These are phyloP conservation scores for Aspergillus melleus DNA, from an alignment of 2,329 filamentous ascomycete species.

Conservation along the genomic window DNA sequence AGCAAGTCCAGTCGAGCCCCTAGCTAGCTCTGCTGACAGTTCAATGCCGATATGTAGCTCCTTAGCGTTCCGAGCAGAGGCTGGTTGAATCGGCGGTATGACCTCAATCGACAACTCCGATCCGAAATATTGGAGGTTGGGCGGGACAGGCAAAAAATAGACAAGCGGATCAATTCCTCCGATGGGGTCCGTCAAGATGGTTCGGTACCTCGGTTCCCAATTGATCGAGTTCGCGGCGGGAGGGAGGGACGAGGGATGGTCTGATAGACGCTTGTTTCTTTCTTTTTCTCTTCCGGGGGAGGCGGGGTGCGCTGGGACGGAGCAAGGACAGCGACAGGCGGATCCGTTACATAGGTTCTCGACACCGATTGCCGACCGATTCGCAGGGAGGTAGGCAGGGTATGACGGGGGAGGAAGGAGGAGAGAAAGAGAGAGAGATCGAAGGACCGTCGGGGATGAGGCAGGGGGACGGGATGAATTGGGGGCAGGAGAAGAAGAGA, in stretches of 20 bases:
- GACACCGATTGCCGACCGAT: conserved; percentile 17
- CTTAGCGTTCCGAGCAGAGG: background rate
- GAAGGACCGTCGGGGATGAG: background rate
- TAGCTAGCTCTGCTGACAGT: background rate
- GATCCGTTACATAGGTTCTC: conserved; percentile 26
- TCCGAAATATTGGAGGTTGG: conserved; percentile 2
- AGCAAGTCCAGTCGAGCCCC: background rate
- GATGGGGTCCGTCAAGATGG: background rate
- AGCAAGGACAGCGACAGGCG: conserved; percentile 24
- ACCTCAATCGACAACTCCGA: background rate
- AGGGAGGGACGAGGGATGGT: conserved; percentile 9
- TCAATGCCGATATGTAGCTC: background rate
- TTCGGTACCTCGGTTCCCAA: background rate
- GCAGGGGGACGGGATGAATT: conserved; percentile 1
- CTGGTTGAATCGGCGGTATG: background rate
- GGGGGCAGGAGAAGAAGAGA: conserved; percentile 1
- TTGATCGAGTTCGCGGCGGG: background rate
- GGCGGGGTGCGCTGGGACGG: conserved; percentile 17
- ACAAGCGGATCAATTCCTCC: background rate
- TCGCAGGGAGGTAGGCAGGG: conserved; percentile 5
- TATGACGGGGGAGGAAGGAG: background rate
- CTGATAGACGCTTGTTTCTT: background rate
- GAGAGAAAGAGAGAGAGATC: background rate
- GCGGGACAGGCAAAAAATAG: background rate
- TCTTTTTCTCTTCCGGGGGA: conserved; percentile 11